Evolutionary conservation across 176 grass and related monocot species (phyloP).

Genomic region (Pontederia paniculata): DNA sequence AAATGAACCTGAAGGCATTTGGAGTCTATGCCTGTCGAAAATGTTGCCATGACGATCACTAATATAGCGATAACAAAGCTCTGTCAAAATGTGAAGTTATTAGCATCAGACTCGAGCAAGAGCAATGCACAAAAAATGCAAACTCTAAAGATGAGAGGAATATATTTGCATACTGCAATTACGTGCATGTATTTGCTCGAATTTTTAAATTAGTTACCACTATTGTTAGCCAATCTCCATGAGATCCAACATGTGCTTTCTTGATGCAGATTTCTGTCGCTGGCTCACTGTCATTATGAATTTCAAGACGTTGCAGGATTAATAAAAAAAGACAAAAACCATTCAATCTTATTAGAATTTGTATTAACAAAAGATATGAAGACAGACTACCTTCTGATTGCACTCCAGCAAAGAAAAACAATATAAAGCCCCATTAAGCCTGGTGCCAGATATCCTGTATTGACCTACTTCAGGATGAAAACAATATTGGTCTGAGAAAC

Average conservation of each 20-base stretch:
- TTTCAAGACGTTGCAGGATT: no score
- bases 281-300: slow-evolving; percentile 52
- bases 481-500: background rate
- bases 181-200: background rate
- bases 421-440: slow-evolving; percentile 87
- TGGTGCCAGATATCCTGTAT: slow-evolving; percentile 65
- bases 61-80: slow-evolving; percentile 87
- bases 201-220: slow-evolving; percentile 27
- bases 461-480: slow-evolving; percentile 33
- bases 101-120: background rate
- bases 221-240: slow-evolving; percentile 82
- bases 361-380: background rate
- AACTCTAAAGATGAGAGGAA: background rate
- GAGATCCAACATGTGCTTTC: slow-evolving; percentile 53
- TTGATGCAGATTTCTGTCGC: slow-evolving; percentile 70
- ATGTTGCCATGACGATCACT: slow-evolving; percentile 77
- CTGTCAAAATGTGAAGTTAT: slow-evolving; percentile 15
- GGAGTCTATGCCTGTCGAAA: slow-evolving; percentile 89
- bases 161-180: background rate
- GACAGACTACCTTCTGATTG: slow-evolving; percentile 60
- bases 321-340: no score
- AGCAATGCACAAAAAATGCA: background rate
- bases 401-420: slow-evolving; percentile 88
- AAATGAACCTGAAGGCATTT: slow-evolving; percentile 63
- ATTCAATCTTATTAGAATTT: no score